Base-by-base conservation (phyloP, 306 rosid species). In the Trifolium fragiferum region DNA sequence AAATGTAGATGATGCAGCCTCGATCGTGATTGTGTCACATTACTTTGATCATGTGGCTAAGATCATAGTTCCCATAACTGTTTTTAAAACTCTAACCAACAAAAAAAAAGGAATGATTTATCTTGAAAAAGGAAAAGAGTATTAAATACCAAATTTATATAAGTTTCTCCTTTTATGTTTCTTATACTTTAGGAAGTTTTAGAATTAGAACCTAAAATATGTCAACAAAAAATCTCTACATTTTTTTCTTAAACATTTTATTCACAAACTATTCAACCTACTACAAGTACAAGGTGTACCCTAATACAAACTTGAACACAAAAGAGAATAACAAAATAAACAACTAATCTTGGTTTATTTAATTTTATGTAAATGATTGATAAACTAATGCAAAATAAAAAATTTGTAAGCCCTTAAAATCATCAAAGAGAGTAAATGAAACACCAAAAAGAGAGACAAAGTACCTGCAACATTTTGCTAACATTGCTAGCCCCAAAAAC, bases 401-500 rank as follows among this genome's bases (percentile, higher is more conserved):
- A 30, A 49, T 9, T 14, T 59, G 27, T 9, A 15, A 37, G 2
- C 55, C 9, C 46, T 2, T 19, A 4, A 12, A 40, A 40, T 65
- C 11, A 57, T 25, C n/a, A 57, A 70, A 46, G 32, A 46, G 43
- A 19, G 15, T 12, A 35, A 70, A 30, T 0, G 10, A 25, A 18
- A 16, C 7, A 69, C 7, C 44, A 20, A 74, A 57, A 11, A 40
- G 8, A 64, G 25, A 37, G 43, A 18, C n/a, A 35, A 76, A 33
- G 38, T 15, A 93, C 98, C 98, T 91, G 98, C 41, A 94, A 60
- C 95, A 94, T 94, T 83, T 94, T 94, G 89, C 96, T 86, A 40
- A 94, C 89, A 66, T 94, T 94, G 88, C 98, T 94, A 12, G 98
- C 98, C 16, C 98, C 98, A 37, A 91, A 94, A 80, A 94, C 92